Conservation (phyloP, 78 protist species). For the Corallochytrium limacisporum region DNA sequence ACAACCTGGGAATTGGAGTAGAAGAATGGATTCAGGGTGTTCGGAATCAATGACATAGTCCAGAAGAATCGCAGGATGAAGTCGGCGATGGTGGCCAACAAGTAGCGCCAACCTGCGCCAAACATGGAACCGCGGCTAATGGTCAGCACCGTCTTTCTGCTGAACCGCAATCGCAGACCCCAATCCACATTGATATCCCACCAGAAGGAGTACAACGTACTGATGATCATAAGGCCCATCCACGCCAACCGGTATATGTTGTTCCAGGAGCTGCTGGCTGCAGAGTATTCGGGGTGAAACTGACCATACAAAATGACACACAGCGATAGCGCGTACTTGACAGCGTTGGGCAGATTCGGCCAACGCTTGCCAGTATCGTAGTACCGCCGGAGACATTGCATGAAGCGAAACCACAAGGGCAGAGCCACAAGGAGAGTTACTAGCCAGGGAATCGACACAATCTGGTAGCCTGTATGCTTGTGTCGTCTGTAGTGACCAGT, state of each 20-base stretch:
- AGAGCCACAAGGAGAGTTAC: neutral
- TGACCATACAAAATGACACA: neutral
- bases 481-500: no score
- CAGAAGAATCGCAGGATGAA: neutral
- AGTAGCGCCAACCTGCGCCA: no score
- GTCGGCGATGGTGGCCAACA: neutral
- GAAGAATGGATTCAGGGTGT: neutral
- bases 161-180: neutral
- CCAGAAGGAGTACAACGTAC: slow-evolving; percentile 18
- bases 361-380: neutral
- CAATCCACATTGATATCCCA: slow-evolving; percentile 39
- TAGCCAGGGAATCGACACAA: no score
- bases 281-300: neutral
- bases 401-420: slow-evolving; percentile 11
- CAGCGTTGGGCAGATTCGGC: slow-evolving; percentile 17
- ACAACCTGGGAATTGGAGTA: neutral
- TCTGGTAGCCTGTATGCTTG: neutral
- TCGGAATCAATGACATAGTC: neutral
- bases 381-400: slow-evolving; percentile 9
- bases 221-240: neutral
- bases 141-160: neutral
- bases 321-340: slow-evolving; percentile 17
- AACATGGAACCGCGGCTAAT: no score
- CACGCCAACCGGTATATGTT: neutral
- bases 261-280: no score